These are phyloP conservation scores for Betula pendula DNA, from an alignment of 306 rosid species.

Conservation along the genomic window DNA sequence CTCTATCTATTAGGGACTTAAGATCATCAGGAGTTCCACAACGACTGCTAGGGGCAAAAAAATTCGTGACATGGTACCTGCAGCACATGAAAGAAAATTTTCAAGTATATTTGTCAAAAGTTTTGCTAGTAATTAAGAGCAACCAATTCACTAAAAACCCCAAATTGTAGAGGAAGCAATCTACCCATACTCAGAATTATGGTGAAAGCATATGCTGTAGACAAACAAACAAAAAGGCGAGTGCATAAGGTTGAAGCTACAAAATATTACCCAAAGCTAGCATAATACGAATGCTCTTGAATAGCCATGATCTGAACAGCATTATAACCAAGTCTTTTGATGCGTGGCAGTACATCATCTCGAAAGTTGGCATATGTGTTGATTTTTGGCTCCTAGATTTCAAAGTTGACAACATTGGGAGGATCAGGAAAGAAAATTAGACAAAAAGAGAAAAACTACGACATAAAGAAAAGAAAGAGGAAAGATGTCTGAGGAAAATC, in stretches of 20 bases:
- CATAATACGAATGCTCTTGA: constrained; percentile 98
- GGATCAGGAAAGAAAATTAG: background rate
- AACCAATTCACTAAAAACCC: background rate
- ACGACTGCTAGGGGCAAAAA: constrained; percentile 98
- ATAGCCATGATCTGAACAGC: constrained; percentile 99
- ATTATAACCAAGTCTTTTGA: constrained; percentile 89
- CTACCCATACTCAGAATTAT: background rate
- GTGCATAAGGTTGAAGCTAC: constrained; percentile 16
- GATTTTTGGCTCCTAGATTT: constrained; percentile 77
- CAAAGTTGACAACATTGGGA: constrained; percentile 7
- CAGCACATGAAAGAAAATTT: constrained; percentile 19
- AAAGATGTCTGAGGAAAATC: background rate
- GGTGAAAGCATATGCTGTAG: background rate
- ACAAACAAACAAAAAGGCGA: background rate
- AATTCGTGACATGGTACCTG: constrained; percentile 98
- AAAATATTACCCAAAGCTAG: constrained; percentile 88
- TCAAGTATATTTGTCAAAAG: background rate
- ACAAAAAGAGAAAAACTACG: background rate
- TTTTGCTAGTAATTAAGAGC: background rate
- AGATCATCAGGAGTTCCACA: constrained; percentile 97
- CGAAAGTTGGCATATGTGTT: constrained; percentile 81
- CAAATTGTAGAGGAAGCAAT: background rate
- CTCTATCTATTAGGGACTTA: constrained; percentile 87
- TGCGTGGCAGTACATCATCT: constrained; percentile 82
- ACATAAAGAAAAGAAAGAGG: background rate